Base-by-base conservation (phyloP, 2,329 filamentous ascomycete genomes). In the Fonsecaea multimorphosa region DNA sequence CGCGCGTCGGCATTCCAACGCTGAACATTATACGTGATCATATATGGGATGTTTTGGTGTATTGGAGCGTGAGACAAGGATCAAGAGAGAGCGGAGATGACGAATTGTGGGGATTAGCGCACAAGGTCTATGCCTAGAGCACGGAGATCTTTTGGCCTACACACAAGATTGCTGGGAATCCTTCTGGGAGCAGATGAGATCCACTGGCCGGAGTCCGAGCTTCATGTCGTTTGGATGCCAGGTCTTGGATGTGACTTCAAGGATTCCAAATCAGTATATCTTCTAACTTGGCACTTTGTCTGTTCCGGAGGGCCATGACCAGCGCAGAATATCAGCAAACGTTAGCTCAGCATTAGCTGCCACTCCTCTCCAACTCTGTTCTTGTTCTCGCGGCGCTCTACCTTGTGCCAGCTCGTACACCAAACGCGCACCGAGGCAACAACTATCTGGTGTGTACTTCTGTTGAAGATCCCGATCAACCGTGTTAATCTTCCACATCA, bases 401-500 rank as follows among this genome's bases (percentile, higher is more conserved):
- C 11, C 27, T 59, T 29, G 67, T 62, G 63, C 68, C 74, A 75
- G 75, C 75, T 77, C 73, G 76, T 77, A 78, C 75, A 78, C 74
- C 75, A 78, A 79, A 81, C 81, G 82, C 78, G 76, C 81, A 80
- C 83, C 82, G 79, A 76, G 83, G 83, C 80, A 84, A 64, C 77
- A 77, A 79, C 84, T 82, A 83, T 66, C 65, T 53, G 80, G 82
- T 79, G 78, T 81, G 76, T 76, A 79, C 83, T 81, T 80, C 77
- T 60, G 38, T 56, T 61, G 74, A 77, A 73, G 77, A 81, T 83
- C 83, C 79, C 76, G 85, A 86, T 85, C 86, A 86, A 82, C 84
- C 86, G 85, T 82, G 86, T 89, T 78, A 90, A 84, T 88, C 83
- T 84, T 85, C 85, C 85, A 82, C 82, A 81, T 80, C 77, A 80